Percentiles rank a stretch among this genome's conserved stretches.
Evolutionary conservation across 148 eudicot species (phyloP).

Genomic region (Polygonum aviculare): DNA sequence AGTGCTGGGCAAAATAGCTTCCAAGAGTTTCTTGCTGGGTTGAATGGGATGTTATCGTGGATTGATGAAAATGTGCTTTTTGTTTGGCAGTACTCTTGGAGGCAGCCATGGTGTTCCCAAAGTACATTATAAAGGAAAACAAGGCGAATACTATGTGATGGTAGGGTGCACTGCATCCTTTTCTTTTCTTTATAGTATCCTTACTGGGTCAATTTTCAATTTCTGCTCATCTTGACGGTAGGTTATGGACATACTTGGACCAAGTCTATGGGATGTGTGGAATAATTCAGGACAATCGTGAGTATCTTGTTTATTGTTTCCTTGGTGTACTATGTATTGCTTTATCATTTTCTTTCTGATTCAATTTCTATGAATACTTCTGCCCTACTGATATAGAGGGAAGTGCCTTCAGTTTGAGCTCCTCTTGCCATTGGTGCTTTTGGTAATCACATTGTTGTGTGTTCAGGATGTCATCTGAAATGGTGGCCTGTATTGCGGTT

Average conservation of each 20-base stretch:
- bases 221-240: slow-evolving; percentile 18
- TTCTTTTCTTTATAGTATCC: not conserved
- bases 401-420: not conserved
- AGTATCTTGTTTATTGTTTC: slow-evolving; percentile 24
- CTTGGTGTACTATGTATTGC: not conserved
- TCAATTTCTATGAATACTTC: not conserved
- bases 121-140: slow-evolving; percentile 83
- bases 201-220: slow-evolving; percentile 2
- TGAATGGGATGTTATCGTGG: not conserved
- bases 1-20: slow-evolving; percentile 6
- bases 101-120: slow-evolving; percentile 88
- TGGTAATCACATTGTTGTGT: not conserved
- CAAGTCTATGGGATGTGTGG: slow-evolving; percentile 98
- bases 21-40: not conserved
- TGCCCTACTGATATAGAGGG: not conserved
- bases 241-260: slow-evolving; percentile 98
- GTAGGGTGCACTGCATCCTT: slow-evolving; percentile 25
- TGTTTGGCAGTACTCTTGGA: slow-evolving; percentile 61
- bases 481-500: slow-evolving; percentile 86
- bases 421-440: not conserved
- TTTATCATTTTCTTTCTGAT: not conserved
- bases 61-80: not conserved
- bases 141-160: slow-evolving; percentile 89
- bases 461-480: slow-evolving; percentile 82
- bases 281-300: slow-evolving; percentile 83